These are phyloP conservation scores for Lipomyces yamadae DNA, from an alignment of 805 yeast species.

Conservation along the genomic window DNA sequence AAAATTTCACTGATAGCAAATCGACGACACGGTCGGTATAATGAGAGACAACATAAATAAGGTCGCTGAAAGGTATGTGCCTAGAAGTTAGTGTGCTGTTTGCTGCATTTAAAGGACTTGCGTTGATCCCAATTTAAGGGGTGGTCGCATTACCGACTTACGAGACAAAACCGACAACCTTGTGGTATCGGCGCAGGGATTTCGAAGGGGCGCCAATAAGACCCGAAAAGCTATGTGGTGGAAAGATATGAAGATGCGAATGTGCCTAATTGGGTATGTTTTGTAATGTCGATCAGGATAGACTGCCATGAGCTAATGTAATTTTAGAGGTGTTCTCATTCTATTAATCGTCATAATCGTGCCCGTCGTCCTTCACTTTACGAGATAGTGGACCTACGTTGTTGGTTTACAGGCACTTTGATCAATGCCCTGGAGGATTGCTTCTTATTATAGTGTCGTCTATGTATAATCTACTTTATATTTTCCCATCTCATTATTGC, in stretches of 20 bases:
- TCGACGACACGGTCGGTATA: constrained; percentile 94
- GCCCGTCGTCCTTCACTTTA: constrained; percentile 89
- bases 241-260: constrained; percentile 95
- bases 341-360: constrained; percentile 85
- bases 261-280: constrained; percentile 72
- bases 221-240: constrained; percentile 99
- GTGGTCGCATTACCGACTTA: constrained; percentile 88
- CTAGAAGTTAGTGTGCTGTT: background rate
- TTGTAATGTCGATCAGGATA: background rate
- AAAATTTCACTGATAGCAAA: constrained; percentile 60
- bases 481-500: background rate
- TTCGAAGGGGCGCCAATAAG: constrained; percentile 94
- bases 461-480: background rate
- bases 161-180: constrained; percentile 92
- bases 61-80: constrained; percentile 69
- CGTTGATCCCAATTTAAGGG: constrained; percentile 51
- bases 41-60: constrained; percentile 97
- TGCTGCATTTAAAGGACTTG: background rate
- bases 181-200: constrained; percentile 90
- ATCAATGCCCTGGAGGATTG: background rate
- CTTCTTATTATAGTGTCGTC: background rate
- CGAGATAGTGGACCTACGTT: constrained; percentile 18
- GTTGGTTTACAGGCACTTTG: background rate
- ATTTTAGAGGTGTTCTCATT: constrained; percentile 66
- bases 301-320: background rate